Percentiles rank a stretch among this genome's conserved stretches.
These are phyloP conservation scores for Leptographium radiaticola DNA, from an alignment of 2,329 filamentous ascomycete genomes.

Conservation along the genomic window DNA sequence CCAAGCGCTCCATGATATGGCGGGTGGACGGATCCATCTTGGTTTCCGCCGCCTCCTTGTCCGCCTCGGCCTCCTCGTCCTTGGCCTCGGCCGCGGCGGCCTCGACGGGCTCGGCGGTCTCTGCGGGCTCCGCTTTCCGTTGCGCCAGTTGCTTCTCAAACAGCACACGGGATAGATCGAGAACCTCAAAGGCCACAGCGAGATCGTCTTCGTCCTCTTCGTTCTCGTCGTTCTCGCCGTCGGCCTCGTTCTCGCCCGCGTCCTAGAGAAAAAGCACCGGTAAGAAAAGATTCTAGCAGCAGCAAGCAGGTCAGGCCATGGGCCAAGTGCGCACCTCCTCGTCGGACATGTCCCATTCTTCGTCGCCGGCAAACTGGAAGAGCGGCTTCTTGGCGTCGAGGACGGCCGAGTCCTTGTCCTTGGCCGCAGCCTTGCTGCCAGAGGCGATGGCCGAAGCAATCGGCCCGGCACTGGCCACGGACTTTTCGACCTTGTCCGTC, in stretches of 20 bases:
- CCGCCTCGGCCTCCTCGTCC: conserved; percentile 22
- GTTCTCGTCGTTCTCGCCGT: conserved; percentile 20
- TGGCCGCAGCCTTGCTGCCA: conserved; percentile 23
- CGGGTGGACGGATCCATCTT: conserved; percentile 24
- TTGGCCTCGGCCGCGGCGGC: conserved; percentile 22
- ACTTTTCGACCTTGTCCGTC: conserved; percentile 27
- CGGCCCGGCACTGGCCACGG: conserved; percentile 25
- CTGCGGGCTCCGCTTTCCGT: conserved; percentile 23
- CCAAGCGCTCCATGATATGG: conserved; percentile 71
- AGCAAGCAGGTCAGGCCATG: background rate
- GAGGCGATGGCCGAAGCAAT: background rate
- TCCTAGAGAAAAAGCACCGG: background rate
- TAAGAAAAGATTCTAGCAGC: background rate
- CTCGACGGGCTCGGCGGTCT: background rate
- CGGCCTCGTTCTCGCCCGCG: background rate
- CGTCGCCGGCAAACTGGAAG: conserved; percentile 89
- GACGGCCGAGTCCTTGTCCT: conserved; percentile 16
- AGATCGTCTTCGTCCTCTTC: conserved; percentile 61
- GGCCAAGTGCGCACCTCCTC: conserved; percentile 37
- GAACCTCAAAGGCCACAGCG: conserved; percentile 68
- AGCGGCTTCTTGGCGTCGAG: conserved; percentile 53
- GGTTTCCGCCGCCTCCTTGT: background rate
- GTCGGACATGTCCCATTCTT: conserved; percentile 79
- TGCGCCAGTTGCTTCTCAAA: conserved; percentile 42
- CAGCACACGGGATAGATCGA: conserved; percentile 63